Evolutionary conservation across 2,329 filamentous ascomycete species (phyloP), one percentile per base, ranked within the genome.

Genomic region (Apiospora pterosperma): DNA sequence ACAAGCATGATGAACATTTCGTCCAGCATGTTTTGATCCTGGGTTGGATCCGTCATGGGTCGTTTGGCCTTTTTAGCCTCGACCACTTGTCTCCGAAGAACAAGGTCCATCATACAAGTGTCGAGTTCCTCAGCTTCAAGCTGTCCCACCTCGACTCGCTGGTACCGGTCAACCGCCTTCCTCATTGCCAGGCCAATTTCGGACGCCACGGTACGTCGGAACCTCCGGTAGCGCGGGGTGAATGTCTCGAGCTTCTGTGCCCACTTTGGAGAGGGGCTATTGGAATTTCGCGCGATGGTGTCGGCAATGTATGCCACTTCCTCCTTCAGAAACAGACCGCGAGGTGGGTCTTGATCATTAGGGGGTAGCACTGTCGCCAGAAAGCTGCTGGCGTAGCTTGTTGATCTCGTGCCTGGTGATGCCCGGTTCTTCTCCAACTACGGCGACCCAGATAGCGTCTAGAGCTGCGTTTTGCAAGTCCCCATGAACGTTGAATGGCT

Each of bases 1-100:
- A 58, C 44, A 1, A 63, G 62, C 62, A 63, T 31, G 1, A 59
- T 10, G 21, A 63, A 59, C 62, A 59, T 59, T 7, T 63, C 62
- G n/a, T 63, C 62, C 16, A 25, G 8, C 64, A 62, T 59, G 10
- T 55, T 55, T 16, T 58, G 28, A 23, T 39, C 62, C 23, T 61
- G 48, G 38, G 41, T 39, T n/a, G 42, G 63, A 39, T 59, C 61
- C 25, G 59, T 31, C 39, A 42, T 21, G 4, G 39, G 39, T 6
- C 11, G 19, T 3, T 11, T 1, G 6, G n/a, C 11, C 39, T 42
- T 21, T 10, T 42, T 42, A 10, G n/a, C 39, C 19, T n/a, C 39
- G n/a, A n/a, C 5, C 5, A 42, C 39, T n/a, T 21, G 39, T 4
- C 39, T 19, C n/a, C 39, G 39, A 42, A 42, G 39, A 8, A 42